These are phyloP conservation scores for Mycena haematopus DNA, from an alignment of 768 basidiomycete genomes.

Conservation along the genomic window DNA sequence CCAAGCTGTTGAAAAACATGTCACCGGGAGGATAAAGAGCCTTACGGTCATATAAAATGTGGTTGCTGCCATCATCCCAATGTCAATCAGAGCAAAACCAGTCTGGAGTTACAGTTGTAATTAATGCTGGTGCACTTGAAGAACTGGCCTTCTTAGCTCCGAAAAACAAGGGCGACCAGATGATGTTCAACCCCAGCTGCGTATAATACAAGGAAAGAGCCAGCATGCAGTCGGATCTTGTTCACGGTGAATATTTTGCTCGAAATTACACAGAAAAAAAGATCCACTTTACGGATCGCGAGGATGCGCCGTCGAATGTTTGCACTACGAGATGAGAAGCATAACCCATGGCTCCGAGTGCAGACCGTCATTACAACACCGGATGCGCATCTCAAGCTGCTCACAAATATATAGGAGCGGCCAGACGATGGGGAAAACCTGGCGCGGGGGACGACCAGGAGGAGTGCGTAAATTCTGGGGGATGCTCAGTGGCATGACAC, in stretches of 20 bases:
- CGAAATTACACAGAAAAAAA: neutral
- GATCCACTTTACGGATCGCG: slow-evolving; percentile 50
- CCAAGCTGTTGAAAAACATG: neutral
- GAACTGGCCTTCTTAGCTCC: slow-evolving; percentile 48
- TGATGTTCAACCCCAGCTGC: slow-evolving; percentile 62
- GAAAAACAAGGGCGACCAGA: slow-evolving; percentile 75
- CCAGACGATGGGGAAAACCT: slow-evolving; percentile 68
- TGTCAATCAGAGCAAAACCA: slow-evolving; percentile 61
- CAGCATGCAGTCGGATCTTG: slow-evolving; percentile 48
- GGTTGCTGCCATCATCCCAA: slow-evolving; percentile 56
- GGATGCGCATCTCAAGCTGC: slow-evolving; percentile 8
- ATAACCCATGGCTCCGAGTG: slow-evolving; percentile 61
- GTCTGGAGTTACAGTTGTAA: slow-evolving; percentile 42
- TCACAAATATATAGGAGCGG: slow-evolving; percentile 51
- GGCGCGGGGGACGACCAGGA: slow-evolving; percentile 56
- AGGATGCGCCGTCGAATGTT: slow-evolving; percentile 52
- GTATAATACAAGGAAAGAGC: slow-evolving; percentile 66
- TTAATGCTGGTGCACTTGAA: neutral
- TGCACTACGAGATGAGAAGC: slow-evolving; percentile 68
- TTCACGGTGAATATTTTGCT: neutral
- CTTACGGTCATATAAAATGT: slow-evolving; percentile 66
- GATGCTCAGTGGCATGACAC: neutral
- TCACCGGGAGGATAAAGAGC: neutral
- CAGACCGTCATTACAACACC: slow-evolving; percentile 20
- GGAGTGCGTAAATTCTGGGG: slow-evolving; percentile 54